These are phyloP conservation scores for Penicillium roqueforti DNA, from an alignment of 495 filamentous ascomycete species.

Conservation along the genomic window DNA sequence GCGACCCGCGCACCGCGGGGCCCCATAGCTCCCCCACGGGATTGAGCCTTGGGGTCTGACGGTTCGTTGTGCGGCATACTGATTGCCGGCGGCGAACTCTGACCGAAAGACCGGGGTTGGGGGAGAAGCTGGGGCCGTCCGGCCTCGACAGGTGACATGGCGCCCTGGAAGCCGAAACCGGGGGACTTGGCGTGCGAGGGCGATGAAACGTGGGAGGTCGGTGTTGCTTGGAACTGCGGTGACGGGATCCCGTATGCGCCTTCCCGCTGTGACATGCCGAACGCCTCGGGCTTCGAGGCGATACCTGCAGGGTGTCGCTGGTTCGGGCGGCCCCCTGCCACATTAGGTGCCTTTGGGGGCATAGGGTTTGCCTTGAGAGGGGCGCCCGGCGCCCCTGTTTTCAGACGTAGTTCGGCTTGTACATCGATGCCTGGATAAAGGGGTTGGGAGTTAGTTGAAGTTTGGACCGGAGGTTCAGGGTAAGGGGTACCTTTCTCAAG, in stretches of 20 bases:
- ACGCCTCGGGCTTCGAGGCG: conserved; percentile 65
- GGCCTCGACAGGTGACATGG: conserved; percentile 61
- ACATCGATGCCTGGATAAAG: conserved; percentile 84
- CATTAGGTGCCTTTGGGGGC: conserved; percentile 40
- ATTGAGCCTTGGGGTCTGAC: conserved; percentile 33
- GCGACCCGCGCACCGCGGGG: conserved; percentile 36
- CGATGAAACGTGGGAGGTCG: conserved; percentile 76
- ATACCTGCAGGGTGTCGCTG: conserved; percentile 66
- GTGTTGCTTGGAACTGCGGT: conserved; percentile 69
- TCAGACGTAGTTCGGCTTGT: conserved; percentile 86
- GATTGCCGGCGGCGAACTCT: conserved; percentile 38
- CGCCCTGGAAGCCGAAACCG: conserved; percentile 63
- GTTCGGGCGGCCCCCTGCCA: conserved; percentile 37
- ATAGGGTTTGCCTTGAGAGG: conserved; percentile 55
- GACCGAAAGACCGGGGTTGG: conserved; percentile 39
- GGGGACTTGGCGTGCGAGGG: conserved; percentile 69
- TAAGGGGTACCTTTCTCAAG: conserved; percentile 76
- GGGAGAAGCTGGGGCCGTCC: conserved; percentile 49
- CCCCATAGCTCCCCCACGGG: conserved; percentile 17
- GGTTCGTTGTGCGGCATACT: conserved; percentile 41
- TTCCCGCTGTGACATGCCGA: conserved; percentile 51
- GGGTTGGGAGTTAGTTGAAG: conserved; percentile 11
- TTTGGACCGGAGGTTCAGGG: background rate
- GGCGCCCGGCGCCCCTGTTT: conserved; percentile 67
- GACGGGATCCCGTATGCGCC: conserved; percentile 46